Evolutionary conservation across 371 early-diverging fungal species (phyloP).

Genomic region (Mortierella sp.): DNA sequence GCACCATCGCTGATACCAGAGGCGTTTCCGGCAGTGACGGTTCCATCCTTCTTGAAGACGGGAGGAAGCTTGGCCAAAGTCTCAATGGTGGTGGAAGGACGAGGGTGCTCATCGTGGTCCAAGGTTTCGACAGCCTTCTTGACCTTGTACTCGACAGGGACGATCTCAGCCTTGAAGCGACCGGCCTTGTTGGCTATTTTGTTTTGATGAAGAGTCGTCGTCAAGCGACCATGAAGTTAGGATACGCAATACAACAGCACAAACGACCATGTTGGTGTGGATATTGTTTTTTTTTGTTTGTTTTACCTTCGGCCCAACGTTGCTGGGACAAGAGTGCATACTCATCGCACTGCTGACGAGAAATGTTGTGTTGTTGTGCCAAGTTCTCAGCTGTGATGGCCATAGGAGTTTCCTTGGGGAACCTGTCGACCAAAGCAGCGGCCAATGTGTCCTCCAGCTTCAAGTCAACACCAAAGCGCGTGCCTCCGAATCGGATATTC

Average conservation of each 20-base stretch:
- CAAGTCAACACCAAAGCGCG: constrained; percentile 87
- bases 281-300: no score
- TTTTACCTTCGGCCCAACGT: constrained; percentile 80
- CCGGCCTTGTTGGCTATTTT: constrained; percentile 74
- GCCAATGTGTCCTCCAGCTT: constrained; percentile 90
- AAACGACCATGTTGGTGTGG: no score
- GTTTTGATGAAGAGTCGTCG: neutral
- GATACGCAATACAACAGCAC: no score
- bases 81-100: constrained; percentile 86
- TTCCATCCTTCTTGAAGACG: constrained; percentile 92
- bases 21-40: constrained; percentile 95
- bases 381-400: constrained; percentile 97
- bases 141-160: constrained; percentile 86
- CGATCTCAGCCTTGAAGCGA: constrained; percentile 84
- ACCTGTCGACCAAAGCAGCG: constrained; percentile 88
- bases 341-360: constrained; percentile 87
- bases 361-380: constrained; percentile 84
- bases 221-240: no score
- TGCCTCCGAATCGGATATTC: constrained; percentile 80
- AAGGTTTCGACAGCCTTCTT: constrained; percentile 76
- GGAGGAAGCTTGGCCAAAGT: constrained; percentile 81
- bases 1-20: constrained; percentile 98
- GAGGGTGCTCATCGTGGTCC: constrained; percentile 90
- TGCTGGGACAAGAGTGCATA: constrained; percentile 88
- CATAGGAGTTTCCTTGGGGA: constrained; percentile 90